These are phyloP conservation scores for Tilletiopsis washingtonensis DNA, from an alignment of 1,284 basidiomycete species.

Conservation along the genomic window DNA sequence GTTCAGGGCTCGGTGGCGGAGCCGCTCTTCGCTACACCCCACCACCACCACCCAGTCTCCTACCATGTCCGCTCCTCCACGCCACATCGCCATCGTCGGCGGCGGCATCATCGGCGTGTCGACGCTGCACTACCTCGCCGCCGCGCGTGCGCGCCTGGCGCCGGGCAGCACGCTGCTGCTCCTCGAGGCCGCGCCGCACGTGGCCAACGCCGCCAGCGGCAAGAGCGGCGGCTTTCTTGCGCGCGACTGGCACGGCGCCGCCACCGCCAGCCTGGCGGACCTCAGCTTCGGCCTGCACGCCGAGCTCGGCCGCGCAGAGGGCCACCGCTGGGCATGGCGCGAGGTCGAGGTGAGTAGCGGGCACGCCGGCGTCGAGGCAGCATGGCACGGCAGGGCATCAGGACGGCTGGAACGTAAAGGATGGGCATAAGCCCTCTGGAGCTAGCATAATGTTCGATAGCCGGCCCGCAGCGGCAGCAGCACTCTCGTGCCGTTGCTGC, in stretches of 20 bases:
- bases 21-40: too few relatives aligned
- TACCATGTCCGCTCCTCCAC: neutral
- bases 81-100: constrained; percentile 43
- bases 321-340: constrained; percentile 79
- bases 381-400: too few relatives aligned
- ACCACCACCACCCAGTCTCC: too few relatives aligned
- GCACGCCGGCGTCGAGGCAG: too few relatives aligned
- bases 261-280: constrained; percentile 55
- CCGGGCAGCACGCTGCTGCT: constrained; percentile 44
- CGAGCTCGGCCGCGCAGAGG: constrained; percentile 59
- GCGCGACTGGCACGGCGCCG: constrained; percentile 59
- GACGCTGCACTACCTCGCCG: constrained; percentile 65
- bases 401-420: too few relatives aligned
- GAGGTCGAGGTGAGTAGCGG: constrained; percentile 52
- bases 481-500: too few relatives aligned
- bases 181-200: constrained; percentile 62
- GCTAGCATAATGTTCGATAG: too few relatives aligned
- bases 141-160: constrained; percentile 33
- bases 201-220: constrained; percentile 64
- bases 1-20: too few relatives aligned
- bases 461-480: too few relatives aligned
- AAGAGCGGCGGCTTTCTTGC: constrained; percentile 90
- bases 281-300: constrained; percentile 75
- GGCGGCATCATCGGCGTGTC: constrained; percentile 73
- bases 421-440: too few relatives aligned